A percentile compares a stretch with the other conserved stretches of the same genome.
Evolutionary conservation across 805 yeast genomes (phyloP).

Genomic region (Hanseniaspora jakobsenii): DNA sequence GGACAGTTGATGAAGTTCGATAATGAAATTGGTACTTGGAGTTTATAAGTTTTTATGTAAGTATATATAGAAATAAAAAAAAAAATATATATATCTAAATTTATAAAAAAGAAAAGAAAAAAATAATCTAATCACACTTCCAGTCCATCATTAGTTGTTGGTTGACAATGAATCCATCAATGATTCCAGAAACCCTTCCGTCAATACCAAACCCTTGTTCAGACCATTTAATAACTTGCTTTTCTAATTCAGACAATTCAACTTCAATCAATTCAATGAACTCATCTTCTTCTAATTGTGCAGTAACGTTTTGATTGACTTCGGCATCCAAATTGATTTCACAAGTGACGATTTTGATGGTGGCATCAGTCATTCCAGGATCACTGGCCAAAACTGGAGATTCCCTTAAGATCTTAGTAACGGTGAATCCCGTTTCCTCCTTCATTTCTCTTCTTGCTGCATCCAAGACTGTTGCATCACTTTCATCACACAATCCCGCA

Average conservation of each 20-base stretch:
- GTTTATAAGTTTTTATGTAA: background rate
- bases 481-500: slow-evolving; percentile 84
- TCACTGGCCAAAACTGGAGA: slow-evolving; percentile 52
- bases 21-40: slow-evolving; percentile 13
- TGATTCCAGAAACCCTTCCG: slow-evolving; percentile 45
- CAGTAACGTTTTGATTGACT: slow-evolving; percentile 55
- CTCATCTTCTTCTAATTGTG: slow-evolving; percentile 80
- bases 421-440: slow-evolving; percentile 80
- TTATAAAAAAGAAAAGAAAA: too few relatives aligned
- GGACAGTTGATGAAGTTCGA: slow-evolving; percentile 15
- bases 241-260: slow-evolving; percentile 48
- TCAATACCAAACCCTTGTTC: slow-evolving; percentile 66
- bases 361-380: slow-evolving; percentile 87
- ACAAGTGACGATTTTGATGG: slow-evolving; percentile 64
- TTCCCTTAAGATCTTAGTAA: slow-evolving; percentile 45
- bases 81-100: slow-evolving; percentile 1
- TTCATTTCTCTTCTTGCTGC: slow-evolving; percentile 80
- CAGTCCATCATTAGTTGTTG: slow-evolving; percentile 14
- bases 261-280: slow-evolving; percentile 79
- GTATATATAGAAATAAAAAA: too few relatives aligned
- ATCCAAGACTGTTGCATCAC: slow-evolving; percentile 51
- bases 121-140: slow-evolving; percentile 12
- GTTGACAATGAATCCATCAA: slow-evolving; percentile 8
- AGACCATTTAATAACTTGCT: slow-evolving; percentile 39
- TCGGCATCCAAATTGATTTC: slow-evolving; percentile 58